Percentiles rank a stretch among this genome's conserved stretches.
Conservation (phyloP, 202 grass and related monocot species). For the Elaeis oleifera region DNA sequence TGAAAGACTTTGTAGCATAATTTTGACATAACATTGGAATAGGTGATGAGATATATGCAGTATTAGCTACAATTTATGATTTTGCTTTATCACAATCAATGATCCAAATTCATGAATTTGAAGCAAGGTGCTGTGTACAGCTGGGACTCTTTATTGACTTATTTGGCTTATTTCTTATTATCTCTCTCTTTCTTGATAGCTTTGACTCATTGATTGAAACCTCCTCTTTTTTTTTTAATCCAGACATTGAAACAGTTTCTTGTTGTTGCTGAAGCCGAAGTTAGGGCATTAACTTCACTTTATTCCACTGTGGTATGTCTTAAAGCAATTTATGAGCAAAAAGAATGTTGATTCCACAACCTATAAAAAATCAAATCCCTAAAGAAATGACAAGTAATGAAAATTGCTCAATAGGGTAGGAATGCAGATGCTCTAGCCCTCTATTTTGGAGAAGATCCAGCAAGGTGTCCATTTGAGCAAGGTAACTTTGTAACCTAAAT, state of each 20-base stretch:
- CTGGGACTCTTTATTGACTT: not conserved
- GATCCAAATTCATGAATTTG: too few species aligned
- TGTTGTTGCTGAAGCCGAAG: conserved; percentile 76
- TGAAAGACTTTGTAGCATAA: too few species aligned
- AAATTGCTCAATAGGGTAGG: conserved; percentile 49
- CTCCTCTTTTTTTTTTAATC: conserved; percentile 14
- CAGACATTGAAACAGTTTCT: conserved; percentile 94
- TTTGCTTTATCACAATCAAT: too few species aligned
- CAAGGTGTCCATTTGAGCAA: conserved; percentile 92
- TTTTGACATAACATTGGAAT: too few species aligned
- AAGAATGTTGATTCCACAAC: not conserved
- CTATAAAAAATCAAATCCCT: not conserved
- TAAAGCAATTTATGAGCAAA: not conserved
- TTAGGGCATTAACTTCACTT: conserved; percentile 83
- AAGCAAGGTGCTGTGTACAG: too few species aligned
- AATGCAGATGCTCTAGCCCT: conserved; percentile 96
- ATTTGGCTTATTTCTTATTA: not conserved
- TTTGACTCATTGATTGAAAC: not conserved
- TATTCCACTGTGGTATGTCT: conserved; percentile 90
- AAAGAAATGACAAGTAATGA: not conserved
- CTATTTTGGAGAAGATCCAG: conserved; percentile 99
- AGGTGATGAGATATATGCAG: too few species aligned
- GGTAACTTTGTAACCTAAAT: conserved; percentile 22
- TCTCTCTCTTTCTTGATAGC: not conserved
- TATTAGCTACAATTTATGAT: too few species aligned